Evolutionary conservation across 2,329 filamentous ascomycete species (phyloP).

Genomic region (Paraconiothyrium brasiliense): DNA sequence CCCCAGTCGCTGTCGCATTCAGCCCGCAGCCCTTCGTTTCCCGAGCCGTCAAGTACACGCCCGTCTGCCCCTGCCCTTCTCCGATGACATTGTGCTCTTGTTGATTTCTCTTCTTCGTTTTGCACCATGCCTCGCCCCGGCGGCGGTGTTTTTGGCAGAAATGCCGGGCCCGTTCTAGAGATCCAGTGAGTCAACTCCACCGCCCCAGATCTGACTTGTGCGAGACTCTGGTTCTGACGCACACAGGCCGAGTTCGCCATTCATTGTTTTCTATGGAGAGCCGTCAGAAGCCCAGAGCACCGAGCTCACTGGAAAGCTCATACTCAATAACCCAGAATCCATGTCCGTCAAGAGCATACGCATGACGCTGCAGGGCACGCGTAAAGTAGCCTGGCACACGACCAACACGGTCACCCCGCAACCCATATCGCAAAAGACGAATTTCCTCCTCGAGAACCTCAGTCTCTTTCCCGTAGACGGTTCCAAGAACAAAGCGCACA

Average conservation of each 20-base stretch:
- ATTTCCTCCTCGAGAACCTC: slow-evolving; percentile 57
- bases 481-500: slow-evolving; percentile 53
- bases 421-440: slow-evolving; percentile 57
- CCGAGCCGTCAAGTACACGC: slow-evolving; percentile 8
- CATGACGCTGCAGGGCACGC: slow-evolving; percentile 57
- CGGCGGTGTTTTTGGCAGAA: slow-evolving; percentile 48
- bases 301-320: slow-evolving; percentile 57
- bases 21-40: slow-evolving; percentile 7
- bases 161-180: slow-evolving; percentile 49
- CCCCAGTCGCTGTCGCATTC: not conserved
- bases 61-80: not conserved
- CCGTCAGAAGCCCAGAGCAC: slow-evolving; percentile 56
- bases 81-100: slow-evolving; percentile 23
- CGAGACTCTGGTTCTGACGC: not conserved
- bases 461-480: slow-evolving; percentile 56
- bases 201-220: not conserved
- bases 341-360: slow-evolving; percentile 59
- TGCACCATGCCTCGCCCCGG: slow-evolving; percentile 46
- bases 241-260: slow-evolving; percentile 55
- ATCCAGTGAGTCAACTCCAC: slow-evolving; percentile 51
- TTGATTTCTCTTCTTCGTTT: slow-evolving; percentile 18
- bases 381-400: slow-evolving; percentile 56
- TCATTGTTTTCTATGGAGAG: slow-evolving; percentile 61
- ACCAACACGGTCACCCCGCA: slow-evolving; percentile 51
- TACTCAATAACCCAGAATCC: slow-evolving; percentile 58